These are phyloP conservation scores for Phaeosphaeriaceae sp. DNA, from an alignment of 2,329 filamentous ascomycete species.

Conservation along the genomic window DNA sequence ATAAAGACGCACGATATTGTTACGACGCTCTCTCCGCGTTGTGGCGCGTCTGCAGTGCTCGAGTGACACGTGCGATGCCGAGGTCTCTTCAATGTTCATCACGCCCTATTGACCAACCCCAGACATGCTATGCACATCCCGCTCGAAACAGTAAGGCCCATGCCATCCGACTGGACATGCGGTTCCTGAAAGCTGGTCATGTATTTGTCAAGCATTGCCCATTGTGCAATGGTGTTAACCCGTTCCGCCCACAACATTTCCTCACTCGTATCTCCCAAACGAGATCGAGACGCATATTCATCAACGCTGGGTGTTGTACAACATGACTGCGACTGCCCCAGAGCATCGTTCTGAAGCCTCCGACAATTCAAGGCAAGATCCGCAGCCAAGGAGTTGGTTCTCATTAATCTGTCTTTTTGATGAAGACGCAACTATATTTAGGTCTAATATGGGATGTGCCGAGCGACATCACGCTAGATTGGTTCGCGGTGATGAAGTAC, in stretches of 20 bases:
- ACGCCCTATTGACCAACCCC: neutral
- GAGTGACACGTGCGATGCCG: neutral
- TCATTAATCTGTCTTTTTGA: neutral
- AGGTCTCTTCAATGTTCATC: neutral
- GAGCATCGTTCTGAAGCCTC: neutral
- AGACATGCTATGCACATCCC: constrained; percentile 1
- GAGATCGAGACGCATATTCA: neutral
- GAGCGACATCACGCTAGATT: neutral
- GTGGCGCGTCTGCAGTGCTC: neutral
- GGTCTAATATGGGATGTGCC: neutral
- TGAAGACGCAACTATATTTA: neutral
- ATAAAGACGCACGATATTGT: neutral
- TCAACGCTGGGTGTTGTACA: neutral
- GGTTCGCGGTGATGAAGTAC: neutral
- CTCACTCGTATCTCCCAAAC: neutral
- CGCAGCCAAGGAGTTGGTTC: neutral
- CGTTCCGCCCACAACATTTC: neutral
- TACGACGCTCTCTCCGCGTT: neutral
- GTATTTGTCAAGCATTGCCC: neutral
- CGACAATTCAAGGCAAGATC: neutral
- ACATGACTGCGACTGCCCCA: neutral
- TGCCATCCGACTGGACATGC: neutral
- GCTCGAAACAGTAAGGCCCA: neutral
- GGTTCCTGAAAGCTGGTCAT: neutral
- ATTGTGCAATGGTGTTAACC: neutral